Evolutionary conservation across 148 eudicot genomes (phyloP).

Genomic region (Vaccinium darrowii): DNA sequence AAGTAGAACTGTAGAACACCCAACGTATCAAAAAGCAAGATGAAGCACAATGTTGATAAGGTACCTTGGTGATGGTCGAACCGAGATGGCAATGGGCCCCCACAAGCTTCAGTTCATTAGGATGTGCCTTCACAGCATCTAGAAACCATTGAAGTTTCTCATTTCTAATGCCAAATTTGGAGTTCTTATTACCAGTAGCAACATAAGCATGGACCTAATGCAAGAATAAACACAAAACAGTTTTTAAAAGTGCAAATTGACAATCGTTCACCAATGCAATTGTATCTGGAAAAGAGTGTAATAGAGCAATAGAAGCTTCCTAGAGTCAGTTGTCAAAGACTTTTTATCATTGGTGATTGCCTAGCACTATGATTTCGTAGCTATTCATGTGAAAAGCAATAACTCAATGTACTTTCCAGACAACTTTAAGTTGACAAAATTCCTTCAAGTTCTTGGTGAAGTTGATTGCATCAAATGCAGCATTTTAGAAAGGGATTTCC

Average conservation of each 20-base stretch:
- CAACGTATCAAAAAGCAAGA: too few relatives aligned
- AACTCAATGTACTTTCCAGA: not conserved
- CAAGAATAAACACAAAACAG: not conserved
- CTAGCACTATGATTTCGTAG: not conserved
- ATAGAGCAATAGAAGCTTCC: not conserved
- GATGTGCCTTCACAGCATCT: conserved; percentile 94
- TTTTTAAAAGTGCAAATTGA: not conserved
- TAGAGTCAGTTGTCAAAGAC: not conserved
- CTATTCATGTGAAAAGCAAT: not conserved
- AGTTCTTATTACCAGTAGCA: conserved; percentile 96
- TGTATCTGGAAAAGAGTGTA: not conserved
- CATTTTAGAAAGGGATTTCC: not conserved
- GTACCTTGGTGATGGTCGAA: conserved; percentile 91
- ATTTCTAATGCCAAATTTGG: conserved; percentile 93
- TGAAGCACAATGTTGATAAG: not conserved
- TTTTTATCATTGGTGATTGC: not conserved
- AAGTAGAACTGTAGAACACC: conserved; percentile 1
- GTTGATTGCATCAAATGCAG: not conserved
- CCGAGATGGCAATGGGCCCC: conserved; percentile 99
- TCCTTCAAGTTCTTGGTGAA: not conserved
- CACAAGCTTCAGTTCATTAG: conserved; percentile 82
- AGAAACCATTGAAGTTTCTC: conserved; percentile 97
- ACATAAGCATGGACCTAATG: conserved; percentile 75
- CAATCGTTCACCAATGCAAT: not conserved
- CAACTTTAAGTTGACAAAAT: not conserved